These are phyloP conservation scores for Aspergillus ibericus DNA, from an alignment of 2,329 filamentous ascomycete species.

Conservation along the genomic window DNA sequence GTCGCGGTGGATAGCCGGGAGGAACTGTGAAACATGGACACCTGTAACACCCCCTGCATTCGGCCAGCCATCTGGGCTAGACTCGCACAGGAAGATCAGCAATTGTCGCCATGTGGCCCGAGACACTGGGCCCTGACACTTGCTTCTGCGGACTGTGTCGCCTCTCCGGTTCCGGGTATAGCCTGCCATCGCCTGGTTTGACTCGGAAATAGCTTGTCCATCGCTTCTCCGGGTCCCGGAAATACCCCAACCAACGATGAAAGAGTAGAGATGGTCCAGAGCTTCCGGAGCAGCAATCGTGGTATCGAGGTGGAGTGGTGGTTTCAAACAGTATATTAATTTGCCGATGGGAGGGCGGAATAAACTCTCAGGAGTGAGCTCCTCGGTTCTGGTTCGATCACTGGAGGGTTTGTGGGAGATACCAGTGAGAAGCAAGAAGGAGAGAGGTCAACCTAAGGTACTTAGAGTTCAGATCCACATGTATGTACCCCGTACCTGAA, in stretches of 20 bases:
- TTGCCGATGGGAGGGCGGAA: neutral
- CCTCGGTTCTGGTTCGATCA: neutral
- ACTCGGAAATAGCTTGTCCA: neutral
- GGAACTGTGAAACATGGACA: neutral
- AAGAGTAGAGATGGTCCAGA: neutral
- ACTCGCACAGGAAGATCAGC: neutral
- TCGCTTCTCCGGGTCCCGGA: neutral
- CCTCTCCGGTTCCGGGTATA: neutral
- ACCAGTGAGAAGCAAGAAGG: neutral
- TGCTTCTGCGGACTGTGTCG: neutral
- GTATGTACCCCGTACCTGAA: conserved; percentile 2
- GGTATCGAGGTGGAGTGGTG: neutral
- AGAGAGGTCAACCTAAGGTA: neutral
- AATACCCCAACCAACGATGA: neutral
- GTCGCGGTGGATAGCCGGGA: neutral
- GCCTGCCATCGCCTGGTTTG: neutral
- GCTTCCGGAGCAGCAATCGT: neutral
- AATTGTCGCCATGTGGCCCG: neutral
- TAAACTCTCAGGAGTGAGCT: neutral
- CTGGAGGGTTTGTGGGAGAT: neutral
- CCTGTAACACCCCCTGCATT: neutral
- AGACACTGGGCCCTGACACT: neutral
- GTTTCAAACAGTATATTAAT: conserved; percentile 1
- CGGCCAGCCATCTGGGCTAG: neutral
- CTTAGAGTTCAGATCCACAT: conserved; percentile 5